Evolutionary conservation across 2,329 filamentous ascomycete genomes (phyloP), one percentile per base, ranked within the genome.

Genomic region (Aurifilum marmelostoma): DNA sequence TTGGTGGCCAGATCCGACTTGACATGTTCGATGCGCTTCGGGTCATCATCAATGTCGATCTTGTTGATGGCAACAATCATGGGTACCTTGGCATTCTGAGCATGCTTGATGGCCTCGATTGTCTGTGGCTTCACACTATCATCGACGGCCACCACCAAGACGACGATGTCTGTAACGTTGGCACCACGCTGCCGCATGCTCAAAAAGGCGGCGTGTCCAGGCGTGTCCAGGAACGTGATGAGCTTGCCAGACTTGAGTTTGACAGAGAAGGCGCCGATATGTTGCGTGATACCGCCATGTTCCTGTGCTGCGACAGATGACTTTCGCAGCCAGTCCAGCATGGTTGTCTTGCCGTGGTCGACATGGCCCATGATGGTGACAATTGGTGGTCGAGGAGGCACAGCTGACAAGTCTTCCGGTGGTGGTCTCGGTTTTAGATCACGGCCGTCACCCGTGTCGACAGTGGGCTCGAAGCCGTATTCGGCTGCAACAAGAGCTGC

Each of bases 281-380:
- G 96, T 79, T 99, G 96, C 0, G 96, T 99, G 77, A 99, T 99
- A 47, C 96, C 96, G 72, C 96, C 96, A 77, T 97, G 94, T 78
- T 99, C 96, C 66, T 91, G 89, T 7, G 93, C 93, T 56, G 91
- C 97, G 58, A 99, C 89, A 8, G 94, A 97, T 1, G 94, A 96
- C 75, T 97, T 97, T 50, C 96, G 92, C 59, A 99, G 84, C 81
- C 91, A 98, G 77, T 99, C 96, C 12, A 99, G 84, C 56, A 99
- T 89, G 0, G 97, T 99, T 0, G 96, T 99, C 83, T 99, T 99
- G 66, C 96, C 96, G 78, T 99, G 96, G 77, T 99, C 97, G 74
- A 99, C 96, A 73, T 99, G 96, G 2, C 96, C 96, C 97, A 99
- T 99, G 76, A 99, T 99, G 0, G 97, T 98, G 52, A 99, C 94